Conservation (phyloP, 768 basidiomycete species). For the Lentinus tigrinus region DNA sequence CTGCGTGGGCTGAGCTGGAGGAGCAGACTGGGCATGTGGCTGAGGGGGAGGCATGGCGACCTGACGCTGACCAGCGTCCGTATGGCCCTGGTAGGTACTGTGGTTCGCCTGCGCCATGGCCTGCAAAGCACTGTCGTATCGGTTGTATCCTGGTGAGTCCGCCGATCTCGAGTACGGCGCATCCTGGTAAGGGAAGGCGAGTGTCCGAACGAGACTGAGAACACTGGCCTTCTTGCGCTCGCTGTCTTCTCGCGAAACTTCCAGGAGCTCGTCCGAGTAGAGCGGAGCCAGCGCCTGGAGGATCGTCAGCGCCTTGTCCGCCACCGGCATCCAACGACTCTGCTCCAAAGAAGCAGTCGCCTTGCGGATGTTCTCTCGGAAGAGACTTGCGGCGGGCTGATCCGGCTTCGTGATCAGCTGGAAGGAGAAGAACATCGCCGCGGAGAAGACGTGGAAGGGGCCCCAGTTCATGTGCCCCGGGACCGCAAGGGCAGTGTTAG, state of each 20-base stretch:
- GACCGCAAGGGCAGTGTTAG: conserved; percentile 59
- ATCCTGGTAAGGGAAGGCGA: conserved; percentile 82
- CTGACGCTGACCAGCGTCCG: not conserved
- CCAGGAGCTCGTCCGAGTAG: conserved; percentile 64
- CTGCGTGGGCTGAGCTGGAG: conserved; percentile 16
- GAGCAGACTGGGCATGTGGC: not conserved
- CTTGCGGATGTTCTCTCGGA: conserved; percentile 73
- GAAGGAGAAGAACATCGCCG: conserved; percentile 91
- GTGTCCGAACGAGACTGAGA: conserved; percentile 65
- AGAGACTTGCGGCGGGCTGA: conserved; percentile 73
- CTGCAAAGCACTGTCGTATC: conserved; percentile 12
- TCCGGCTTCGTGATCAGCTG: conserved; percentile 80
- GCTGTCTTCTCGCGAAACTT: conserved; percentile 46
- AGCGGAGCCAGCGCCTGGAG: conserved; percentile 69
- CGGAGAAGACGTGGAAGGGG: conserved; percentile 81
- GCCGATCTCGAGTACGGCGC: conserved; percentile 55
- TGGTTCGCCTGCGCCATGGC: not conserved
- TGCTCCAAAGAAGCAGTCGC: conserved; percentile 66
- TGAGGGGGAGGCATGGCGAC: not conserved
- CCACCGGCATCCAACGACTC: conserved; percentile 61
- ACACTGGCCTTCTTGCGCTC: conserved; percentile 63
- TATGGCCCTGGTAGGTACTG: not conserved
- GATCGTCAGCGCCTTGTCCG: conserved; percentile 74
- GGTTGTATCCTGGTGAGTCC: conserved; percentile 41
- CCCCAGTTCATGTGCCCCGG: conserved; percentile 85